phyloP scores from a whole-genome alignment of 2,329 filamentous ascomycete species.

The Huntiella omanensis region DNA sequence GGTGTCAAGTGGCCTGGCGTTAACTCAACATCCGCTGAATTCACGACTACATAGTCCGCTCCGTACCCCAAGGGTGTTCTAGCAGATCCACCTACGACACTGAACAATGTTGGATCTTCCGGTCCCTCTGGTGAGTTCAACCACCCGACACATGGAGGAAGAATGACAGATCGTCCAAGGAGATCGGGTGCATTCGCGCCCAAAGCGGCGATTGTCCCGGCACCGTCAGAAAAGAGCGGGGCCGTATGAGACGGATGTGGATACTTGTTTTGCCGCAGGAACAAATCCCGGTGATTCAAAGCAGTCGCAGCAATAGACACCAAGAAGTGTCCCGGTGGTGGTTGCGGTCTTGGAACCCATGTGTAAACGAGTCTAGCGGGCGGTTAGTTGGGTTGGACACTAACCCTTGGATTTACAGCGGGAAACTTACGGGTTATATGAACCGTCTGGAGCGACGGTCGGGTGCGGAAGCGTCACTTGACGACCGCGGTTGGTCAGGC shows the following conservation, averaged over 20 bases:
- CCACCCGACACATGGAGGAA: constrained; percentile 70
- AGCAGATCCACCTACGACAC: constrained; percentile 51
- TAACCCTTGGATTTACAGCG: not conserved
- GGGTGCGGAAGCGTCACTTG: constrained; percentile 35
- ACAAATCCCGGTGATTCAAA: constrained; percentile 89
- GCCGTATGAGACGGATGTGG: constrained; percentile 63
- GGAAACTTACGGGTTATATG: constrained; percentile 54
- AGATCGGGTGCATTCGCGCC: constrained; percentile 29
- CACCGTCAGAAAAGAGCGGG: constrained; percentile 69
- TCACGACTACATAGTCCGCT: constrained; percentile 52
- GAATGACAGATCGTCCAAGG: constrained; percentile 49
- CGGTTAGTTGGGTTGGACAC: not conserved
- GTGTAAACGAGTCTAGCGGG: constrained; percentile 35
- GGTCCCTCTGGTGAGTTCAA: constrained; percentile 50
- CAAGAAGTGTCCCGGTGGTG: constrained; percentile 49
- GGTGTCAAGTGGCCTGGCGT: constrained; percentile 54
- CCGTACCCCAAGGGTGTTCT: constrained; percentile 45
- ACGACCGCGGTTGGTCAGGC: constrained; percentile 5
- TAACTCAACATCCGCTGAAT: constrained; percentile 54
- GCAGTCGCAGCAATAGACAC: constrained; percentile 61
- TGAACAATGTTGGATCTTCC: constrained; percentile 40
- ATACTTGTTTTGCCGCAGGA: constrained; percentile 83
- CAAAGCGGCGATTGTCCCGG: constrained; percentile 48
- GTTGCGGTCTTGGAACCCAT: constrained; percentile 41
- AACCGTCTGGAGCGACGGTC: constrained; percentile 69